Base-by-base conservation (phyloP, 2,329 filamentous ascomycete species). In the Hypoxylon sp. region DNA sequence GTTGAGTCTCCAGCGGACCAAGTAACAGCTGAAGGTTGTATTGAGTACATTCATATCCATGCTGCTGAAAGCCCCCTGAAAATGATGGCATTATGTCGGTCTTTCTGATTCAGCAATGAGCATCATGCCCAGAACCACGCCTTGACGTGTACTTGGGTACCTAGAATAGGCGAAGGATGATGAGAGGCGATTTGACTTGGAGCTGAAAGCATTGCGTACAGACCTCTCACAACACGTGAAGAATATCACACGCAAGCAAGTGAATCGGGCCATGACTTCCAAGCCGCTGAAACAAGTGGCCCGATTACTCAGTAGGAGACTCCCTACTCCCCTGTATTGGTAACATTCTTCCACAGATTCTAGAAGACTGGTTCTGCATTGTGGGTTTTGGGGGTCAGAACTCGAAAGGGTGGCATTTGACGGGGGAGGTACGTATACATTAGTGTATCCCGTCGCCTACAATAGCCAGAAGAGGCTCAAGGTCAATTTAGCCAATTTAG, bases 41-140 rank as follows among this genome's bases (percentile, higher is more conserved):
- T 65, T 44, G 44, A 51, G 56, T 65, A 65, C 61, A 44, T 53
- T 44, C 42, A 22, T 54, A 65, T 44, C 52, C 50, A 55, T 67
- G 55, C 42, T 13, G 9, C 19, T 61, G 22, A 39, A 17, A 51
- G 50, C 29, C 57, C 63, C 63, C 63, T 67, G 58, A 63, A 62
- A 63, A 67, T 62, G 60, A 63, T 68, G 65, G 64, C 65, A 63
- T 70, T 65, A 67, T 62, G 44, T 67, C 61, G 68, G 68, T 58
- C 60, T 31, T 67, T 65, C 61, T 67, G 48, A 51, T 53, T 48
- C 35, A 62, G 33, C 33, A 39, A 47, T 10, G 22, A 31, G 55
- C 57, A 47, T 33, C 37, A 53, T 51, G 33, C 37, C 31, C 13
- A 33, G 47, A 31, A 39, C 42, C 58, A 56, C 48, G 50, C 48